Conservation (phyloP, 257 asterid genomes). For the Handroanthus guayacan region DNA sequence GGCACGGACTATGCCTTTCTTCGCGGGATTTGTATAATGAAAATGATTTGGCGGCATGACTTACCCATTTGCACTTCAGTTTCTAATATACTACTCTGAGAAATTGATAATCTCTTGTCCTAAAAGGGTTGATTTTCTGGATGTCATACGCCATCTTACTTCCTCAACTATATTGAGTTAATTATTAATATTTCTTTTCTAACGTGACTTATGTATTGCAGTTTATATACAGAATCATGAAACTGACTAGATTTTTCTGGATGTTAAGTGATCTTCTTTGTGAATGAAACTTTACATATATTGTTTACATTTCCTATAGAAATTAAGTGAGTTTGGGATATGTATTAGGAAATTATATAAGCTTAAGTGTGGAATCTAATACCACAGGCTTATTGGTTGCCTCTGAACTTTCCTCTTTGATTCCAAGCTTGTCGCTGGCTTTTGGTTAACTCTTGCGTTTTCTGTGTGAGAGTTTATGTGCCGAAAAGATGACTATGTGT, state of each 20-base stretch:
- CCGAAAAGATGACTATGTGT: no score
- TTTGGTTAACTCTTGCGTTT: neutral
- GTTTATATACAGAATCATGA: conserved; percentile 20
- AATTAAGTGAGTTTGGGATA: neutral
- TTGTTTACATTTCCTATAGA: neutral
- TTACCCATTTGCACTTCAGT: conserved; percentile 19
- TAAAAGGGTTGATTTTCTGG: neutral
- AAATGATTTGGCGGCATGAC: conserved; percentile 28
- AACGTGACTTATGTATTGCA: conserved; percentile 5
- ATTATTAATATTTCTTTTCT: neutral
- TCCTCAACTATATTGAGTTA: neutral
- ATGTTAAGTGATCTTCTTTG: conserved; percentile 21
- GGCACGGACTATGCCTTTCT: neutral
- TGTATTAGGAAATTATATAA: neutral
- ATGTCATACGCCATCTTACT: neutral
- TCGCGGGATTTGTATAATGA: conserved; percentile 14
- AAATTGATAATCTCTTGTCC: conserved; percentile 8
- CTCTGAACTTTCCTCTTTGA: neutral
- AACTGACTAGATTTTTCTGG: conserved; percentile 19
- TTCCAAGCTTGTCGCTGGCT: neutral
- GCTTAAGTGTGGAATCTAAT: neutral
- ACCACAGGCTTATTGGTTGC: neutral
- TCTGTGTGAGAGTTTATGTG: no score
- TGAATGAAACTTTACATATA: conserved; percentile 7
- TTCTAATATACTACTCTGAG: conserved; percentile 29